These are phyloP conservation scores for Shiraia sp. DNA, from an alignment of 2,329 filamentous ascomycete species.

Conservation along the genomic window DNA sequence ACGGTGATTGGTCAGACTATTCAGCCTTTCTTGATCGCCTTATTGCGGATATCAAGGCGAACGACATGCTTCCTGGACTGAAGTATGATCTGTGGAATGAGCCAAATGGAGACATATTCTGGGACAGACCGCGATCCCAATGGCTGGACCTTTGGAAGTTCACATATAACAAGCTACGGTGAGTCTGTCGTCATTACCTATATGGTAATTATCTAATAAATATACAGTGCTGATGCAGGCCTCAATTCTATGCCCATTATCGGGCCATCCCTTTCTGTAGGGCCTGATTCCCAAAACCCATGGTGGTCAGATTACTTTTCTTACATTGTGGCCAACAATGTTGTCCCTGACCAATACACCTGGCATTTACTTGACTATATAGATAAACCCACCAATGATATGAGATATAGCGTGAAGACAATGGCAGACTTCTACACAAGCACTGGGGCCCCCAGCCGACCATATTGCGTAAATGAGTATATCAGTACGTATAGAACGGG, in stretches of 20 bases:
- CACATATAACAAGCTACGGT: slow-evolving; percentile 10
- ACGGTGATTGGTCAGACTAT: slow-evolving; percentile 27
- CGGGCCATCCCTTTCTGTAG: slow-evolving; percentile 44
- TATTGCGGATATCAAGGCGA: slow-evolving; percentile 44
- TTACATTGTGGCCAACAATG: slow-evolving; percentile 41
- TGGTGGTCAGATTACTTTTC: slow-evolving; percentile 46
- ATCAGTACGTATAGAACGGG: no score
- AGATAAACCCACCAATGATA: not conserved
- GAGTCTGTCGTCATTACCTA: slow-evolving; percentile 42
- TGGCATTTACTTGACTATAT: slow-evolving; percentile 44
- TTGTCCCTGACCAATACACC: slow-evolving; percentile 48
- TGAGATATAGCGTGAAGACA: not conserved
- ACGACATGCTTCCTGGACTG: slow-evolving; percentile 39
- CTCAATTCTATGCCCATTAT: slow-evolving; percentile 23
- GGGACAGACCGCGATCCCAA: slow-evolving; percentile 11
- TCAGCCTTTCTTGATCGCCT: slow-evolving; percentile 49
- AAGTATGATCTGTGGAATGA: slow-evolving; percentile 59
- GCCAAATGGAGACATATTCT: slow-evolving; percentile 49
- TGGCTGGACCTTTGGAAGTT: no score
- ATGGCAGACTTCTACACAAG: no score
- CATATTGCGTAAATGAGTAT: no score
- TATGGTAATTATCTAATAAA: no score
- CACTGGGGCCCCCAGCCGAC: no score
- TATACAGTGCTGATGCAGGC: no score
- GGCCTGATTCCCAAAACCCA: slow-evolving; percentile 23